Percentiles rank a stretch among this genome's conserved stretches.
Conservation (phyloP, 306 rosid species). For the Acacia melanoxylon region DNA sequence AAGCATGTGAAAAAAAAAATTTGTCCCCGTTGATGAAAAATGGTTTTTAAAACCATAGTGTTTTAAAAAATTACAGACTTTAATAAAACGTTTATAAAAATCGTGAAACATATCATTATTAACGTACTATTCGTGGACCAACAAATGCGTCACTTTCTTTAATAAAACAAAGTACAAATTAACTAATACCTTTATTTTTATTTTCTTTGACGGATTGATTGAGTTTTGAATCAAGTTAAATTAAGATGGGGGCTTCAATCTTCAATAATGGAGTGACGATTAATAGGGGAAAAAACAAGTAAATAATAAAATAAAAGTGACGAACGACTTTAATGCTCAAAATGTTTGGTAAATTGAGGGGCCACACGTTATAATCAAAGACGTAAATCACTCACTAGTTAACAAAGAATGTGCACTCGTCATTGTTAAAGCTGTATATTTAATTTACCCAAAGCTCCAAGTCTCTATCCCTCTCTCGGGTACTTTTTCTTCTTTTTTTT, state of each 20-base stretch:
- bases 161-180: constrained; percentile 41
- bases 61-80: neutral
- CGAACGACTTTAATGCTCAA: constrained; percentile 35
- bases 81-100: neutral
- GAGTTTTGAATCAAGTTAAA: constrained; percentile 53
- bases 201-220: constrained; percentile 35
- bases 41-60: no score
- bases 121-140: constrained; percentile 10
- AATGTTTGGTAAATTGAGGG: constrained; percentile 35
- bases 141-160: constrained; percentile 31
- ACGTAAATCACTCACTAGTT: constrained; percentile 52
- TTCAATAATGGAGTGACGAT: constrained; percentile 33
- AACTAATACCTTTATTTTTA: constrained; percentile 28
- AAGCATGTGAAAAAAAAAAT: no score
- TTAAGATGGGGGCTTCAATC: constrained; percentile 32
- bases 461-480: neutral
- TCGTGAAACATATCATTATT: neutral
- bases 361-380: constrained; percentile 44
- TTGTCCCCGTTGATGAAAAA: no score
- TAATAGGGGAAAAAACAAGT: neutral
- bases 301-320: constrained; percentile 18
- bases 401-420: constrained; percentile 36
- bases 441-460: neutral
- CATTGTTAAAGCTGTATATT: constrained; percentile 30
- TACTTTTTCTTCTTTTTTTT: no score